Base-by-base conservation (phyloP, 2,329 filamentous ascomycete genomes). In the Tolypocladium sp. region DNA sequence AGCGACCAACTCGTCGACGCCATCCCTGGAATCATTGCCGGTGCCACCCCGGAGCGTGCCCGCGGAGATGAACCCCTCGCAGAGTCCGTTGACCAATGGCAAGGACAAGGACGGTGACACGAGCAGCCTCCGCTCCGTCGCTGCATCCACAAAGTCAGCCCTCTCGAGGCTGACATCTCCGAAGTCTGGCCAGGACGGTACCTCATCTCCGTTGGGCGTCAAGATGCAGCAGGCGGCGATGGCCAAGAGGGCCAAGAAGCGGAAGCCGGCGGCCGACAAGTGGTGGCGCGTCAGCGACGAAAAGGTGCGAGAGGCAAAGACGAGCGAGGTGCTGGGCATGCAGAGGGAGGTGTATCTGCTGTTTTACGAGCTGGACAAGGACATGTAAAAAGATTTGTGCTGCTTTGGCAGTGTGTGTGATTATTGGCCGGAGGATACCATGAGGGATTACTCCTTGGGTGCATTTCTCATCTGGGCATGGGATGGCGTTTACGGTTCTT, bases 251-350 rank as follows among this genome's bases (percentile, higher is more conserved):
- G 71, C 80, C 41, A 83, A 78, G 63, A 86, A 83, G 65, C 84
- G 82, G 61, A 86, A 84, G 68, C 56, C 65, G 27, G 74, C 77
- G 15, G 82, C 81, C 52, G 88, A 95, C 68, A 86, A 73, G 63
- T 99, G 94, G 94, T 99, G 94, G 94, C 86, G 94, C 41, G 96
- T 99, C 64, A 97, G 92, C 64, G 94, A 99, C 71, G 94, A 99
- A 65, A 96, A 95, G 74, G 85, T 97, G 67, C 94, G 93, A 70
- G 93, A 97, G 74, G 89, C 91, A 65, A 96, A 92, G 78, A 97
- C 92, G 7, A 85, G 82, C 58, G 94, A 99, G 66, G 91, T 99
- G 8, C 73, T 99, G 60, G 85, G 86, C 9, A 96, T 97, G 92
- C 92, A 97, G 74, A 88, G 88, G 67, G 94, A 99, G 74, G 93